These are phyloP conservation scores for Yarrowia sp. DNA, from an alignment of 805 yeast species.

Conservation along the genomic window DNA sequence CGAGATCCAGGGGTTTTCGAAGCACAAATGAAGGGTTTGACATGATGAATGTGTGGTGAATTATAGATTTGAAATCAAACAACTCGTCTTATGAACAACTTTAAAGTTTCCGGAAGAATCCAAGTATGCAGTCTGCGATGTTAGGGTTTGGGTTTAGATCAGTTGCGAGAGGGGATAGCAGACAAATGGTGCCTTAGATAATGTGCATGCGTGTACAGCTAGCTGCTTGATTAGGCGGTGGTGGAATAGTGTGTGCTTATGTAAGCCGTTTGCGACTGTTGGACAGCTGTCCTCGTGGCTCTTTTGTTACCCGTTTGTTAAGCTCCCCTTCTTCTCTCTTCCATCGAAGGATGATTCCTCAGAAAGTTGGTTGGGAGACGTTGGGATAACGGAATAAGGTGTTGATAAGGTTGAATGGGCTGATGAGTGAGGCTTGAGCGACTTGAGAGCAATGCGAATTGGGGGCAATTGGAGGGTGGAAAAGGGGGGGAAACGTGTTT, in stretches of 20 bases:
- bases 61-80: too few species aligned
- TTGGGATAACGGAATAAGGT: constrained; percentile 10
- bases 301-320: too few species aligned
- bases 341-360: background rate
- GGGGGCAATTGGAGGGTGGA: background rate
- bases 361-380: constrained; percentile 18
- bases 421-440: background rate
- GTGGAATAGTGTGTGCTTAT: background rate
- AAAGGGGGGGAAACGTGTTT: too few species aligned
- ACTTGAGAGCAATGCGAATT: background rate
- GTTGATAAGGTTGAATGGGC: constrained; percentile 14
- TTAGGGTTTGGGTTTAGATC: constrained; percentile 34
- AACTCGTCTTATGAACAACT: background rate
- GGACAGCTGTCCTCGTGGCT: too few species aligned
- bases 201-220: background rate
- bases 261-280: background rate
- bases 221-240: background rate
- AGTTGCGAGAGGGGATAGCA: background rate
- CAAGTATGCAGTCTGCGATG: constrained; percentile 18
- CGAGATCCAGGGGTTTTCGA: constrained; percentile 66
- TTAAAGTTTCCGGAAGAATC: constrained; percentile 11
- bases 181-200: constrained; percentile 5
- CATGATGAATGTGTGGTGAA: constrained; percentile 4
- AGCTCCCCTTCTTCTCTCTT: background rate
- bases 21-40: constrained; percentile 64